phyloP scores from a whole-genome alignment of 495 filamentous ascomycete species.

The Neurospora sp. region DNA sequence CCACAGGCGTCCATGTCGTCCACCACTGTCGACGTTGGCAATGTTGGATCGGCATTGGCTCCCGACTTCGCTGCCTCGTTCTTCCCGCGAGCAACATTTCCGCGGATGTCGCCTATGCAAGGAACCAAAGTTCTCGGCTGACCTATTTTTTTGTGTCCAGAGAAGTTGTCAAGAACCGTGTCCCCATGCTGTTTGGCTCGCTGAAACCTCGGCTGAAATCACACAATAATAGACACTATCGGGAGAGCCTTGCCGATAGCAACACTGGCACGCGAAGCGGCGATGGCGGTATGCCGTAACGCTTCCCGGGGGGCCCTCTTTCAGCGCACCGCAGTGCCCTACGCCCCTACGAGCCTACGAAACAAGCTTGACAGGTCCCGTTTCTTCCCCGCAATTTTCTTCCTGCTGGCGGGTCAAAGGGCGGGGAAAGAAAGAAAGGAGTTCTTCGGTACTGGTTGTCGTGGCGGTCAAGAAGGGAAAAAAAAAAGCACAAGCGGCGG shows the following conservation, averaged over 20 bases:
- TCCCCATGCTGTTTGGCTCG: neutral
- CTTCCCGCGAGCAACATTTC: slow-evolving; percentile 13
- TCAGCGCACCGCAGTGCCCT: neutral
- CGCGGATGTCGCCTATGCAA: slow-evolving; percentile 12
- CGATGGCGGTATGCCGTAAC: neutral
- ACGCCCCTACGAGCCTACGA: neutral
- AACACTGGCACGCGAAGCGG: neutral
- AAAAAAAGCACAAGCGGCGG: neutral
- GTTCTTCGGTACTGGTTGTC: neutral
- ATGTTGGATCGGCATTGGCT: slow-evolving; percentile 10
- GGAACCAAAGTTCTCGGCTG: neutral
- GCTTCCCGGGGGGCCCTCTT: neutral
- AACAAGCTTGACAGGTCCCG: neutral
- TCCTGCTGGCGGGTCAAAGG: neutral
- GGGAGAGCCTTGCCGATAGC: neutral
- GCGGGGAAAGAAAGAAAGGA: neutral
- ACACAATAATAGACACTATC: neutral
- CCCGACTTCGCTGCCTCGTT: slow-evolving; percentile 1
- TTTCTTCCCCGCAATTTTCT: neutral
- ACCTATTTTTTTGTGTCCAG: neutral
- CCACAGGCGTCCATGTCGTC: neutral
- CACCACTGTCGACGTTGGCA: neutral
- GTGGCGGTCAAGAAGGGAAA: neutral
- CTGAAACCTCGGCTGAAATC: neutral
- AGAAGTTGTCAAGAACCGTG: neutral